Evolutionary conservation across 1,139 yeast genomes (phyloP).

Genomic region (Spathaspora jeffriesii): DNA sequence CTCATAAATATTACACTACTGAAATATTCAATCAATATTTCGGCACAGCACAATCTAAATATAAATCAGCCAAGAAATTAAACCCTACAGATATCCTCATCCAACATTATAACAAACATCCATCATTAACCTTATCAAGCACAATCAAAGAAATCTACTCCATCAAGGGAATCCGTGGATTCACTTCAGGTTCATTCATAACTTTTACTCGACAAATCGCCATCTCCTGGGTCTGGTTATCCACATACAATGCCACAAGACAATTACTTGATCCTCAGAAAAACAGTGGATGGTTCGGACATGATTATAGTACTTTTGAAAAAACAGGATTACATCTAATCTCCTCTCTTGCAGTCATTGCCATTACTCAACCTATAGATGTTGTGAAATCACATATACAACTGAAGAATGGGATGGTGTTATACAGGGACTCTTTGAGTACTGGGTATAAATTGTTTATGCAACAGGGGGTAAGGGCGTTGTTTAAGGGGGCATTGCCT

Average conservation of each 20-base stretch:
- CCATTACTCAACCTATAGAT: conserved; percentile 88
- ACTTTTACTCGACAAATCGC: conserved; percentile 79
- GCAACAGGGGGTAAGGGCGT: conserved; percentile 61
- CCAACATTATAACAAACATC: conserved; percentile 47
- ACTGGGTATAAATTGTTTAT: conserved; percentile 74
- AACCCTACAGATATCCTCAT: conserved; percentile 27
- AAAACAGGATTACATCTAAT: conserved; percentile 55
- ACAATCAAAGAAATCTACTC: conserved; percentile 66
- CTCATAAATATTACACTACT: conserved; percentile 42
- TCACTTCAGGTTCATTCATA: conserved; percentile 78
- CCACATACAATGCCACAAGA: conserved; percentile 76
- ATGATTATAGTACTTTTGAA: conserved; percentile 38
- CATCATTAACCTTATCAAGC: conserved; percentile 53
- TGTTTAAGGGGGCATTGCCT: conserved; percentile 84
- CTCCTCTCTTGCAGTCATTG: conserved; percentile 67
- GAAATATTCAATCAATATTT: conserved; percentile 33
- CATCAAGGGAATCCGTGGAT: conserved; percentile 77
- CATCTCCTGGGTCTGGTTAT: conserved; percentile 80
- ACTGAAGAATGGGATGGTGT: conserved; percentile 61
- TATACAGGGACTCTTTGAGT: conserved; percentile 68
- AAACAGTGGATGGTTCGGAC: conserved; percentile 49
- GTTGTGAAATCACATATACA: conserved; percentile 90
- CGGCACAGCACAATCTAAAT: conserved; percentile 15
- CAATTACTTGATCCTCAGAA: conserved; percentile 64
- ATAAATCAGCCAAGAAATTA: neutral